Percentiles rank a stretch among this genome's conserved stretches.
phyloP scores from a whole-genome alignment of 2,329 filamentous ascomycete genomes.

The Pestalotiopsis sp. region DNA sequence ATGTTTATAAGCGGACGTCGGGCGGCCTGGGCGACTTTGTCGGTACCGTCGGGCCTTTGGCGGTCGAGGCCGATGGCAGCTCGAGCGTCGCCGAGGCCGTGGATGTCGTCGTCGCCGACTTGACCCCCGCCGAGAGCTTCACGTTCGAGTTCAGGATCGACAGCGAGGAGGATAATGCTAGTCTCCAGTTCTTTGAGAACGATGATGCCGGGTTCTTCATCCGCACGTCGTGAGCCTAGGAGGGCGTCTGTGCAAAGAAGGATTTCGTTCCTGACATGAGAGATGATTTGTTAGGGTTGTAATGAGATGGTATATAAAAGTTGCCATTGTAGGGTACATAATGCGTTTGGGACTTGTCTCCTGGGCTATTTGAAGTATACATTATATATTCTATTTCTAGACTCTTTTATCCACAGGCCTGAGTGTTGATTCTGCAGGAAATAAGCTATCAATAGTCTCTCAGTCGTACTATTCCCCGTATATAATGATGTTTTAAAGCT shows the following conservation, averaged over 20 bases:
- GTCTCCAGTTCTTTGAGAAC: constrained; percentile 7
- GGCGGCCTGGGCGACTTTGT: background rate
- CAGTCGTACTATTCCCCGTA: no score
- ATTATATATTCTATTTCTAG: background rate
- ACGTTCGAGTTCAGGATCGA: constrained; percentile 6
- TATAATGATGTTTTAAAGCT: no score
- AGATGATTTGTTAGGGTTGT: background rate
- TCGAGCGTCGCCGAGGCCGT: background rate
- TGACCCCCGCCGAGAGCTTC: background rate
- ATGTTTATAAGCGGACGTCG: constrained; percentile 5
- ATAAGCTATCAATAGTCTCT: no score
- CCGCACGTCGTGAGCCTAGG: background rate
- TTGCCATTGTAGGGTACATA: background rate
- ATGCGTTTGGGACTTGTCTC: background rate
- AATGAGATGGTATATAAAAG: no score
- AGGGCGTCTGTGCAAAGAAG: background rate
- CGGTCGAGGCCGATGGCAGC: background rate
- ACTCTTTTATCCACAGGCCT: background rate
- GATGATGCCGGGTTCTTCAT: constrained; percentile 4
- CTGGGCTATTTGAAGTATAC: background rate
- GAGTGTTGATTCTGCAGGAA: background rate
- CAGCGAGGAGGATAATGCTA: background rate
- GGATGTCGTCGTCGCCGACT: constrained; percentile 1
- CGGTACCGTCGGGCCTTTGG: background rate
- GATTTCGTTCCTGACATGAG: background rate